Percentiles rank a stretch among this genome's conserved stretches.
These are phyloP conservation scores for Skeletonema costatum DNA, from an alignment of 108 stramenopile genomes.

Conservation along the genomic window DNA sequence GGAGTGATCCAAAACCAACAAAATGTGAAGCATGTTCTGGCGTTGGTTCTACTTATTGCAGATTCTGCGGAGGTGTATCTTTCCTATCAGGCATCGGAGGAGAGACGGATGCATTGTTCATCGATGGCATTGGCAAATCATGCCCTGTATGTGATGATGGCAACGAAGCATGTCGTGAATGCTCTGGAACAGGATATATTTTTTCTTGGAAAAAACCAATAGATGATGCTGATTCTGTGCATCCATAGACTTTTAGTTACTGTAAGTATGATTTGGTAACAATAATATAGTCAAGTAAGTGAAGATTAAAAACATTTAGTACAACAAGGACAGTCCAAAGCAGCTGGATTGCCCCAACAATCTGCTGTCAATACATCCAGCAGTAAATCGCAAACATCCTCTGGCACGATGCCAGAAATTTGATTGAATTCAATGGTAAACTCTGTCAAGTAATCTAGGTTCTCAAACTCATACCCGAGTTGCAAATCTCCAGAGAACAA, in stretches of 20 bases:
- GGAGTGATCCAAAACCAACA: slow-evolving; percentile 15
- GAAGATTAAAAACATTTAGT: slow-evolving; percentile 18
- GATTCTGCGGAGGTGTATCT: slow-evolving; percentile 38
- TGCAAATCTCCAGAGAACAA: slow-evolving; percentile 31
- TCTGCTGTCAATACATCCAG: slow-evolving; percentile 34
- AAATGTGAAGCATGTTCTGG: slow-evolving; percentile 28
- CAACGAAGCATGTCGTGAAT: slow-evolving; percentile 23
- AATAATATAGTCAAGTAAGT: neutral
- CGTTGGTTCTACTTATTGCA: slow-evolving; percentile 15
- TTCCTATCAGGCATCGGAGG: slow-evolving; percentile 36
- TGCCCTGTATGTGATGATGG: slow-evolving; percentile 49
- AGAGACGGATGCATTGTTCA: slow-evolving; percentile 33
- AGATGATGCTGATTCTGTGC: slow-evolving; percentile 15
- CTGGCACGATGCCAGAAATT: slow-evolving; percentile 21
- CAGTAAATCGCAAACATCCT: slow-evolving; percentile 38
- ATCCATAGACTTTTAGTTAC: slow-evolving; percentile 3
- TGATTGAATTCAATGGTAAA: slow-evolving; percentile 41
- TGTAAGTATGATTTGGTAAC: neutral
- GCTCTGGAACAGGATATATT: slow-evolving; percentile 41
- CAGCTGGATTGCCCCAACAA: slow-evolving; percentile 44
- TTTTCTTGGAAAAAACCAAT: slow-evolving; percentile 20
- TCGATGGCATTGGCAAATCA: slow-evolving; percentile 29
- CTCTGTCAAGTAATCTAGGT: slow-evolving; percentile 29
- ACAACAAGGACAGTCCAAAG: slow-evolving; percentile 44
- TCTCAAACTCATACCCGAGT: slow-evolving; percentile 16